A percentile compares a stretch with the other conserved stretches of the same genome.
phyloP scores from a whole-genome alignment of 352 stramenopile species.

The Pythium biforme region DNA sequence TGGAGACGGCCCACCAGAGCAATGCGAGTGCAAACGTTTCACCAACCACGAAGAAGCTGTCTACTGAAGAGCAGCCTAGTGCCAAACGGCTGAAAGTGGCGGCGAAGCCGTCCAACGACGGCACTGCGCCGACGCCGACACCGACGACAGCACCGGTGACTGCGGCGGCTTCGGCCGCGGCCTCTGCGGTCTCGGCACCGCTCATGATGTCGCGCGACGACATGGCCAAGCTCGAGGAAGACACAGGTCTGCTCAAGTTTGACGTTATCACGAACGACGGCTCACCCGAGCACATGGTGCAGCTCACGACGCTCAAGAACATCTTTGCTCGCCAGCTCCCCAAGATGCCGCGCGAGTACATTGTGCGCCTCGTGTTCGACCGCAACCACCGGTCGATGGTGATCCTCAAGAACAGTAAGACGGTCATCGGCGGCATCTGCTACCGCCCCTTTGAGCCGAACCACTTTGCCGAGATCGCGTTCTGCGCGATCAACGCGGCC shows the following conservation, averaged over 20 bases:
- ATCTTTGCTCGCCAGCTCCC: conserved; percentile 97
- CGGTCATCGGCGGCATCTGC: conserved; percentile 98
- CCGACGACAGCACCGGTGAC: neutral
- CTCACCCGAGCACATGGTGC: conserved; percentile 80
- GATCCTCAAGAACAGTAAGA: conserved; percentile 88
- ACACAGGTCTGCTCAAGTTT: conserved; percentile 76
- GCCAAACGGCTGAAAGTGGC: conserved; percentile 48
- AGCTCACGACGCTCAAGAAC: conserved; percentile 96
- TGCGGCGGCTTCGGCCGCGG: neutral
- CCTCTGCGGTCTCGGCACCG: conserved; percentile 24
- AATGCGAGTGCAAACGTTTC: neutral
- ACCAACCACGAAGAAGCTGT: neutral
- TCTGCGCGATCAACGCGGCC: conserved; percentile 96
- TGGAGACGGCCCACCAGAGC: neutral
- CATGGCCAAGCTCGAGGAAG: conserved; percentile 88
- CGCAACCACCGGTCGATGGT: conserved; percentile 93
- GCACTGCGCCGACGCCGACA: neutral
- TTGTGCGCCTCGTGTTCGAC: conserved; percentile 98
- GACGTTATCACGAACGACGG: conserved; percentile 92
- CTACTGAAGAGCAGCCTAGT: conserved; percentile 8
- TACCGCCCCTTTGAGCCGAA: conserved; percentile 95
- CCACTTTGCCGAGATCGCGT: conserved; percentile 99
- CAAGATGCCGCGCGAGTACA: conserved; percentile 99
- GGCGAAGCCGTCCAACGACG: conserved; percentile 17
- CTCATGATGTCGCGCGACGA: conserved; percentile 82